A percentile compares a stretch with the other conserved stretches of the same genome.
phyloP scores from a whole-genome alignment of 805 yeast species.

The Sugiyamaella chiloensis region DNA sequence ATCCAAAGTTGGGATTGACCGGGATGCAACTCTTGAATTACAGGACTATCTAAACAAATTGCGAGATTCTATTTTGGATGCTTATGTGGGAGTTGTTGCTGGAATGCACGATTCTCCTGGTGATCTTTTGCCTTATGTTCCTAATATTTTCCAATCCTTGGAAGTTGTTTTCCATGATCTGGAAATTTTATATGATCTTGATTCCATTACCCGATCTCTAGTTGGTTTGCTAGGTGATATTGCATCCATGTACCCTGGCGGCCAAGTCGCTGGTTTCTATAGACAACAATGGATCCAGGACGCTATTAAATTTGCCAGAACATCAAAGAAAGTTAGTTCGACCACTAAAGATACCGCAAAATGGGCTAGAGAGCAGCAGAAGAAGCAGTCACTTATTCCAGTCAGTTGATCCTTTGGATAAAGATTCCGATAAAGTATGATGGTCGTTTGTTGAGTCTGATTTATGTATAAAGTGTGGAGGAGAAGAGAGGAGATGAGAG shows the following conservation, averaged over 20 bases:
- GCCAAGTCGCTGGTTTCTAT: conserved; percentile 65
- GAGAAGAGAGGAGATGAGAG: too few species aligned
- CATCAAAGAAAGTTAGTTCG: conserved; percentile 51
- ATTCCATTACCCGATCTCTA: conserved; percentile 73
- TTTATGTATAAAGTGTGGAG: too few species aligned
- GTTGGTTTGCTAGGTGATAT: conserved; percentile 92
- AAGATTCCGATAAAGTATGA: too few species aligned
- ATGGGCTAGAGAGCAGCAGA: conserved; percentile 93
- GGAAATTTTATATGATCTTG: conserved; percentile 54
- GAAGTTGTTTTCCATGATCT: conserved; percentile 57
- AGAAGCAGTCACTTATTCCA: too few species aligned
- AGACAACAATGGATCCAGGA: conserved; percentile 75
- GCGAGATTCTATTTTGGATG: conserved; percentile 88
- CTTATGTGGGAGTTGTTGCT: conserved; percentile 91
- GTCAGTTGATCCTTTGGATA: too few species aligned
- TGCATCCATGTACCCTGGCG: conserved; percentile 79
- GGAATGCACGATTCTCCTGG: conserved; percentile 75
- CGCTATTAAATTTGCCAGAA: conserved; percentile 69
- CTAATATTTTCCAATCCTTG: conserved; percentile 68
- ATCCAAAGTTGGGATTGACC: conserved; percentile 27
- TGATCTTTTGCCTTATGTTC: conserved; percentile 60
- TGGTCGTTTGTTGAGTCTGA: too few species aligned
- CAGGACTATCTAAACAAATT: conserved; percentile 69
- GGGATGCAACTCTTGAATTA: conserved; percentile 65
- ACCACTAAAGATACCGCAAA: conserved; percentile 86